phyloP scores from a whole-genome alignment of 805 yeast genomes.

The Barnettozyma salicaria region DNA sequence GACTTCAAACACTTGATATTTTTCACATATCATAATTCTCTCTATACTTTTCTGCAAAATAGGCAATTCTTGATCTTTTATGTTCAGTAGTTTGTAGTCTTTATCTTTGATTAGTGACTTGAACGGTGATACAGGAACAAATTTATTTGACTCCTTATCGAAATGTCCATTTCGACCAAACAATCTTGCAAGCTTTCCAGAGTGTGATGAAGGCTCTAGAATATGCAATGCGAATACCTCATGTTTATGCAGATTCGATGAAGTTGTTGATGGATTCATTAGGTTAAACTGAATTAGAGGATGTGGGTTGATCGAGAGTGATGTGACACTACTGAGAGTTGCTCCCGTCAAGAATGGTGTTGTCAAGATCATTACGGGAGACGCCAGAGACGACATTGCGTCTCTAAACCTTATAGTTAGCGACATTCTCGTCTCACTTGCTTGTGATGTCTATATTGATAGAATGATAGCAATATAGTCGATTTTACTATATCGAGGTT shows the following conservation, averaged over 20 bases:
- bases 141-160: constrained; percentile 24
- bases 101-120: constrained; percentile 30
- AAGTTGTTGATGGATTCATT: constrained; percentile 80
- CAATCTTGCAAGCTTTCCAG: constrained; percentile 55
- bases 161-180: constrained; percentile 54
- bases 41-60: constrained; percentile 56
- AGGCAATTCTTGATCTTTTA: constrained; percentile 13
- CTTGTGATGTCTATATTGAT: constrained; percentile 6
- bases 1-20: constrained; percentile 45
- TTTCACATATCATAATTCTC: constrained; percentile 56
- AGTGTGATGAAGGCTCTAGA: constrained; percentile 50
- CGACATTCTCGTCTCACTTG: background rate
- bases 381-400: constrained; percentile 42
- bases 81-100: constrained; percentile 28
- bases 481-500: no score
- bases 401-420: constrained; percentile 24
- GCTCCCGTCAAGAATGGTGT: constrained; percentile 58
- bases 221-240: constrained; percentile 68
- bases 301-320: constrained; percentile 69
- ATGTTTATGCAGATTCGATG: constrained; percentile 52
- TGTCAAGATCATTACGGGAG: constrained; percentile 56
- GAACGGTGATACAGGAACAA: constrained; percentile 41
- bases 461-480: no score
- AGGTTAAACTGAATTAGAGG: constrained; percentile 83
- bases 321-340: constrained; percentile 81